Evolutionary conservation across 2,329 filamentous ascomycete genomes (phyloP), one percentile per base, ranked within the genome.

Genomic region (Xylariomycetidae sp.): DNA sequence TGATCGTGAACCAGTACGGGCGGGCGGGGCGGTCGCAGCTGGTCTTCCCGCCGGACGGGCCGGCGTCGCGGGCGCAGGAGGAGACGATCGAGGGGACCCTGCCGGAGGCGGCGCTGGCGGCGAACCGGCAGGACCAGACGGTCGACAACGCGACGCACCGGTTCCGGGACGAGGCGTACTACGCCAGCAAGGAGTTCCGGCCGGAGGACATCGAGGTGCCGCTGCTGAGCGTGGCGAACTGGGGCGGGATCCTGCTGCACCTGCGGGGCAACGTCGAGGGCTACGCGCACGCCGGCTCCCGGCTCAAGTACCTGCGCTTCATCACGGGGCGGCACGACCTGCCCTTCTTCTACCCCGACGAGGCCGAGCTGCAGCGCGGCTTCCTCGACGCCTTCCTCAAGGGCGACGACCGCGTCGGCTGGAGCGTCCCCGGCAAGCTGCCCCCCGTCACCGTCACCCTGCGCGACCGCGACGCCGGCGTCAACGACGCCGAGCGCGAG

Each of bases 311-410:
- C 43, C 64, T 85, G 1, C 71, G 80, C 6, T 76, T 84, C 52
- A 80, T 85, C 48, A 78, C 73, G 1, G 81, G 82, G 2, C 68
- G 82, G 0, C 81, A 86, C 41, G 81, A 85, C 46, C 62, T 85
- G 2, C 81, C 81, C 0, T 85, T 85, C 52, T 86, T 84, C 58
- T 83, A 84, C 50, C 55, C 70, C 1, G 75, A 84, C 29, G 76
- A 84, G 41, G 79, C 82, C 0, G 75, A 81, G 39, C 46, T 85
- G 0, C 82, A 85, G 48, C 67, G 64, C 29, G 75, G 72, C 43
- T 86, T 86, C 52, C 59, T 85, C 0, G 77, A 84, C 38, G 80
- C 80, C 0, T 86, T 86, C 49, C 65, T 86, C 22, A 85, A 84
- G 44, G 75, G 67, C 2, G 67, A 84, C 0, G 82, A 85, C 45